These are phyloP conservation scores for Fusarium denticulatum DNA, from an alignment of 2,329 filamentous ascomycete species.

Conservation along the genomic window DNA sequence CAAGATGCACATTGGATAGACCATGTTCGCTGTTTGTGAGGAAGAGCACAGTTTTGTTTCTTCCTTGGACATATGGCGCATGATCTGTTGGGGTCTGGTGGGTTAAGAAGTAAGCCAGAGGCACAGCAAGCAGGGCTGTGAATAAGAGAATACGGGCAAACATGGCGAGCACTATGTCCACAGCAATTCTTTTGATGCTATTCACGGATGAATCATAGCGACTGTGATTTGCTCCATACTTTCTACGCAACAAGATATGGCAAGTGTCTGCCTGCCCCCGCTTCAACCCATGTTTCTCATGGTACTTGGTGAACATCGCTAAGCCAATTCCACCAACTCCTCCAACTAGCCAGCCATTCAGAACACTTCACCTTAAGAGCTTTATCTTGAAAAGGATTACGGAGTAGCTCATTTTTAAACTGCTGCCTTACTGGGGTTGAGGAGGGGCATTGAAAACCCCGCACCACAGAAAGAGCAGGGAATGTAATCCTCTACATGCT, in stretches of 20 bases:
- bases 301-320: too few species aligned
- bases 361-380: fast-evolving
- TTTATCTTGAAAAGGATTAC: not conserved
- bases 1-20: constrained; percentile 51
- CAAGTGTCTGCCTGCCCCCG: not conserved
- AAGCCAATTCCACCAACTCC: not conserved
- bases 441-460: not conserved
- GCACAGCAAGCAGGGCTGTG: not conserved
- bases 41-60: not conserved
- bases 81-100: not conserved
- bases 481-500: not conserved
- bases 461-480: not conserved
- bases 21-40: constrained; percentile 41
- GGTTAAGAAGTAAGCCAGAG: not conserved
- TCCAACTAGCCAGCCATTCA: not conserved
- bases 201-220: not conserved
- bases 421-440: not conserved
- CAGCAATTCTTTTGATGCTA: not conserved
- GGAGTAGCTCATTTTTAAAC: not conserved
- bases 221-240: too few species aligned
- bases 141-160: not conserved
- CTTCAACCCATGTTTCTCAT: not conserved
- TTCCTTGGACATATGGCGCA: not conserved
- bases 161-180: not conserved
- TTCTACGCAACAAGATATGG: too few species aligned